phyloP scores from a whole-genome alignment of 805 yeast genomes.

The Clavispora phyllophila region DNA sequence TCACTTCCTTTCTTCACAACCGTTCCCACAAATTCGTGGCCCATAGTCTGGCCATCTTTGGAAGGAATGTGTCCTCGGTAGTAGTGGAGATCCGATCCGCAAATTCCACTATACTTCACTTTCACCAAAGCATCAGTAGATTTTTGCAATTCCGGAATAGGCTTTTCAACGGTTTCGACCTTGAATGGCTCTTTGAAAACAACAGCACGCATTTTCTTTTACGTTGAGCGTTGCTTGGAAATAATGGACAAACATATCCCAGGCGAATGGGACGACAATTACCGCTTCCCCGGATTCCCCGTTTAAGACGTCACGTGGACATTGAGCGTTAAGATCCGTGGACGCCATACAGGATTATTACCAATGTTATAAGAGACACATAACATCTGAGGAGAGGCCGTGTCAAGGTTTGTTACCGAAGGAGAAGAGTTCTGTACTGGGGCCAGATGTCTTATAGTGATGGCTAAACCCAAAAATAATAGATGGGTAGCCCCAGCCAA shows the following conservation, averaged over 20 bases:
- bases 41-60: slow-evolving; percentile 37
- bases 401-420: no score
- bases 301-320: not conserved
- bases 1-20: slow-evolving; percentile 36
- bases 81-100: slow-evolving; percentile 53
- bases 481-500: no score
- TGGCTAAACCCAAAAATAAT: no score
- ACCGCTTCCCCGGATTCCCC: not conserved
- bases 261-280: not conserved
- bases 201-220: slow-evolving; percentile 42
- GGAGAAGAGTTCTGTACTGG: no score
- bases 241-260: no score
- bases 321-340: not conserved
- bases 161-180: slow-evolving; percentile 34
- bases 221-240: no score
- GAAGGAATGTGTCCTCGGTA: slow-evolving; percentile 47
- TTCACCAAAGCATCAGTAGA: slow-evolving; percentile 45
- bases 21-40: slow-evolving; percentile 48
- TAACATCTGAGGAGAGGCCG: no score
- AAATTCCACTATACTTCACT: slow-evolving; percentile 44
- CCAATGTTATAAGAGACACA: no score
- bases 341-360: no score
- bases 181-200: slow-evolving; percentile 42
- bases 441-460: no score
- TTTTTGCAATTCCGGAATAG: slow-evolving; percentile 33